Percentiles rank a stretch among this genome's conserved stretches.
phyloP scores from a whole-genome alignment of 495 filamentous ascomycete genomes.

The Tuber borchii region DNA sequence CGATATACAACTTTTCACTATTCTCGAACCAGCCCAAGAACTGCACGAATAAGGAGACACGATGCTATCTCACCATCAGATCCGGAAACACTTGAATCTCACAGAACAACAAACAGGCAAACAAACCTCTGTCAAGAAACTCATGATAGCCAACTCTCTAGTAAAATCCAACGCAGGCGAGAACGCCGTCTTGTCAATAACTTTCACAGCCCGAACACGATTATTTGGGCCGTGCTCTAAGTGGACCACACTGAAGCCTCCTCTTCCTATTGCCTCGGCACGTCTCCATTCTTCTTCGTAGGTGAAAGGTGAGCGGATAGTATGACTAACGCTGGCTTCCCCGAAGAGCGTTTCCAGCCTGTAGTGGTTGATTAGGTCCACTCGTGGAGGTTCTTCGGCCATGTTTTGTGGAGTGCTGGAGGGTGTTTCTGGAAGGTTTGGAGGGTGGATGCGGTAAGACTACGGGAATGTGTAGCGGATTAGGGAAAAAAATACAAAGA shows the following conservation, averaged over 20 bases:
- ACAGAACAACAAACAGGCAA: not conserved
- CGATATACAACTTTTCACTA: slow-evolving; percentile 40
- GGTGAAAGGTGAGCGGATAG: not conserved
- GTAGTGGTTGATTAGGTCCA: not conserved
- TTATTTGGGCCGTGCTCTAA: slow-evolving; percentile 8
- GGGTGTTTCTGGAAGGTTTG: not conserved
- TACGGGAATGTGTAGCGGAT: not conserved
- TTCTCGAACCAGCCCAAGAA: slow-evolving; percentile 46
- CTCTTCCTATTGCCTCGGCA: slow-evolving; percentile 5
- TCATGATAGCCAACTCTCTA: slow-evolving; percentile 8
- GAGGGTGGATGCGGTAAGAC: not conserved
- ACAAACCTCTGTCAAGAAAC: slow-evolving; percentile 15
- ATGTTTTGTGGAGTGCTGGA: not conserved
- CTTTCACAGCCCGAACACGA: slow-evolving; percentile 8
- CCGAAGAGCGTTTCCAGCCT: not conserved
- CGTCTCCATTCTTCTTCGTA: slow-evolving; percentile 3
- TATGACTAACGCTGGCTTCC: not conserved
- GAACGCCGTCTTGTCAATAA: slow-evolving; percentile 6
- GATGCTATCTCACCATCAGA: not conserved
- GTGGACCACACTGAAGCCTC: slow-evolving; percentile 6
- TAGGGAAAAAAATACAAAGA: not conserved
- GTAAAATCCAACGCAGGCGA: not conserved
- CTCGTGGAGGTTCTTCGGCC: not conserved
- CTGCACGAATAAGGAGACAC: slow-evolving; percentile 37
- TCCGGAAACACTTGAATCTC: not conserved